Evolutionary conservation across 1,139 yeast species (phyloP).

Genomic region (Candida albicans): DNA sequence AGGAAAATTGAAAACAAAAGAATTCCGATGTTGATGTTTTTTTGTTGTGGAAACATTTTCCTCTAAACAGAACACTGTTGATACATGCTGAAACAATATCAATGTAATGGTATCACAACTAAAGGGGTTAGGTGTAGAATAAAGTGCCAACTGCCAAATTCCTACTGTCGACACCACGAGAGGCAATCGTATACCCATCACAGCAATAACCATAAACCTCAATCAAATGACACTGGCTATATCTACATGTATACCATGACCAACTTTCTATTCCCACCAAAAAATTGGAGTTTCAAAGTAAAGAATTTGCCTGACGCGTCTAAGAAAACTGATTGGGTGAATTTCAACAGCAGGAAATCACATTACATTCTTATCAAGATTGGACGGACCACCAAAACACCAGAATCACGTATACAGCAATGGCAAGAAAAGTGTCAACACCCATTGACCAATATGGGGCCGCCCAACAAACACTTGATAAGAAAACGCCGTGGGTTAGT

Average conservation of each 20-base stretch:
- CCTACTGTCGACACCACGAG: too few species aligned
- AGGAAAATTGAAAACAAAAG: too few species aligned
- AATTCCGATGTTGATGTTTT: too few species aligned
- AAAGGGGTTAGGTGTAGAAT: too few species aligned
- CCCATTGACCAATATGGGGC: constrained; percentile 19
- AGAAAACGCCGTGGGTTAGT: constrained; percentile 8
- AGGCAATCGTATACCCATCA: too few species aligned
- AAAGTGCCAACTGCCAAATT: too few species aligned
- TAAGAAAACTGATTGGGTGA: constrained; percentile 28
- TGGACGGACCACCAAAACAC: constrained; percentile 55
- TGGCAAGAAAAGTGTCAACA: constrained; percentile 60
- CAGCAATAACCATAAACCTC: background rate
- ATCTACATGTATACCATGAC: constrained; percentile 55
- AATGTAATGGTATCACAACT: too few species aligned
- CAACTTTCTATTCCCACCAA: constrained; percentile 20
- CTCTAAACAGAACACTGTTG: too few species aligned
- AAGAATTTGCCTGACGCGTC: constrained; percentile 31
- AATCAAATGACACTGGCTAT: constrained; percentile 30
- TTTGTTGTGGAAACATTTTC: too few species aligned
- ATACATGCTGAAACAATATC: too few species aligned
- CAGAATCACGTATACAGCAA: constrained; percentile 44
- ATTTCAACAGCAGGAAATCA: constrained; percentile 40
- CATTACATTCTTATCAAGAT: constrained; percentile 49
- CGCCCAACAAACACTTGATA: constrained; percentile 10
- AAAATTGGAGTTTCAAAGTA: constrained; percentile 30